Conservation (phyloP, 2,329 filamentous ascomycete species). For the Aspergillus sp. region DNA sequence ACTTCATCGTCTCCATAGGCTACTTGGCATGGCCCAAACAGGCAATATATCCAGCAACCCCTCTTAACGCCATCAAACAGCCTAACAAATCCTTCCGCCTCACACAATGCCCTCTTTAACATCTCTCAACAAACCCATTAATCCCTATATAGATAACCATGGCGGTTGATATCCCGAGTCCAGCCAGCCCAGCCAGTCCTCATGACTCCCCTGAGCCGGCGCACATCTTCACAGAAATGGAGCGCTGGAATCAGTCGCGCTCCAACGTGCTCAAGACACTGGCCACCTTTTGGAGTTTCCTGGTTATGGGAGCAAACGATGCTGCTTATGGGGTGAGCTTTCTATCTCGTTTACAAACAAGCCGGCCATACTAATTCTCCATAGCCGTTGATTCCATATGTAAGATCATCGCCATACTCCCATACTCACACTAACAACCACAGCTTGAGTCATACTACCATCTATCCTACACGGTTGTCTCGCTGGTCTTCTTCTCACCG, state of each 20-base stretch:
- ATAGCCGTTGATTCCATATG: slow-evolving; percentile 49
- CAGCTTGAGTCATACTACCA: slow-evolving; percentile 48
- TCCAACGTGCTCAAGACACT: slow-evolving; percentile 49
- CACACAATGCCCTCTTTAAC: neutral
- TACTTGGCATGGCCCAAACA: neutral
- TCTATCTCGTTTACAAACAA: neutral
- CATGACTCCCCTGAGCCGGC: neutral
- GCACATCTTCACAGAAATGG: slow-evolving; percentile 1
- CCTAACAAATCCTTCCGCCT: neutral
- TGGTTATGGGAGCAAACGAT: slow-evolving; percentile 59
- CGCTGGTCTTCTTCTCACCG: slow-evolving; percentile 49
- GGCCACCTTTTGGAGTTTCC: slow-evolving; percentile 57
- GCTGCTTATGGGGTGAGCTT: slow-evolving; percentile 54
- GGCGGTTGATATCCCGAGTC: neutral
- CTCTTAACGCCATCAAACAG: neutral
- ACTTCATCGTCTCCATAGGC: neutral
- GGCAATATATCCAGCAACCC: neutral
- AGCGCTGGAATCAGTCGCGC: slow-evolving; percentile 48
- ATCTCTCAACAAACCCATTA: neutral
- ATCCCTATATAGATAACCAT: neutral
- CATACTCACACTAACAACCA: neutral
- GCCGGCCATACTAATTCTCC: neutral
- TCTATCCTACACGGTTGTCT: slow-evolving; percentile 49
- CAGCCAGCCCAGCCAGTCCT: too few species aligned
- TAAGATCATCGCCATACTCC: slow-evolving; percentile 29